These are phyloP conservation scores for Candida insectalens DNA, from an alignment of 805 yeast genomes.

Conservation along the genomic window DNA sequence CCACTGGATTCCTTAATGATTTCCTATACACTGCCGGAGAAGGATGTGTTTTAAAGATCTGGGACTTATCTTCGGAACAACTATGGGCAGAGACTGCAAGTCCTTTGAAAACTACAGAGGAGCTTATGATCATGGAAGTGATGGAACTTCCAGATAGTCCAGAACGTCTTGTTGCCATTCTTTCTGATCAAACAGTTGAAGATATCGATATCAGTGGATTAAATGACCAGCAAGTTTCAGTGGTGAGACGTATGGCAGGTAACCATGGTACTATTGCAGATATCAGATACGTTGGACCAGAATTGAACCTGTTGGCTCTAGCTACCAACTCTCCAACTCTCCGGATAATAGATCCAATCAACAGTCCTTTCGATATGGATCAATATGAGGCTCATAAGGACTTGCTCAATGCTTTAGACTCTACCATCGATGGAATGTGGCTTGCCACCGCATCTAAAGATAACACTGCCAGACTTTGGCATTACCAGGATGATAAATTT, in stretches of 20 bases:
- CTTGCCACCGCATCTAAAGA: constrained; percentile 90
- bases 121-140: constrained; percentile 58
- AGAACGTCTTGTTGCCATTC: constrained; percentile 37
- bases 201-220: constrained; percentile 16
- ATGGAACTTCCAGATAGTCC: constrained; percentile 19
- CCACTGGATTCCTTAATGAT: constrained; percentile 45
- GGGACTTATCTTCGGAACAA: constrained; percentile 44
- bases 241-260: constrained; percentile 63
- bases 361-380: constrained; percentile 47
- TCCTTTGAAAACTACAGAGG: constrained; percentile 59
- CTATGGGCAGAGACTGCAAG: constrained; percentile 33
- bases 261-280: constrained; percentile 96
- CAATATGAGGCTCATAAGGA: constrained; percentile 79
- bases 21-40: constrained; percentile 72
- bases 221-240: constrained; percentile 26
- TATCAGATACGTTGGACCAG: constrained; percentile 66
- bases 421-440: constrained; percentile 78
- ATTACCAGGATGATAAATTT: constrained; percentile 37
- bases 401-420: constrained; percentile 70
- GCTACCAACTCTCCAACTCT: constrained; percentile 93
- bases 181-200: constrained; percentile 77
- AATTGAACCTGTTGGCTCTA: constrained; percentile 50
- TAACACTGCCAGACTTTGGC: constrained; percentile 78
- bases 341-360: constrained; percentile 58
- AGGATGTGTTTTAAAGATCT: constrained; percentile 54